Base-by-base conservation (phyloP, 805 yeast species). In the Scheffersomyces stipitis region DNA sequence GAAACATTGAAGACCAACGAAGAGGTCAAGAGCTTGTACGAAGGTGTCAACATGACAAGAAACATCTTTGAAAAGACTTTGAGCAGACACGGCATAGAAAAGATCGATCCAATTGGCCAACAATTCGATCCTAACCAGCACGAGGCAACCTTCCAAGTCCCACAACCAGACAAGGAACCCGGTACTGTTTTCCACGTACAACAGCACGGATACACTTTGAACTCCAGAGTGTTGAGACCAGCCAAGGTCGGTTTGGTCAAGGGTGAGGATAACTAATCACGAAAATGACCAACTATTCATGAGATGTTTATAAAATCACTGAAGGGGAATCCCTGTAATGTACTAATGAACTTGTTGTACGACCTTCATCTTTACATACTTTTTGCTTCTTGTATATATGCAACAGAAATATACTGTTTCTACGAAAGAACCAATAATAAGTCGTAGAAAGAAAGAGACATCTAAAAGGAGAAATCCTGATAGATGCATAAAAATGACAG, bases 161-260 rank as follows among this genome's bases (percentile, higher is more conserved):
- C 91, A 23, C 86, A 83, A 56, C 86, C 90, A 33, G 93, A 79
- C 51, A 86, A 87, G 64, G 91, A 86, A 64, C 86, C 96, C 13
- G 96, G 96, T 42, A 83, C 96, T 18, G 87, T 89, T 41, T 85
- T 90, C 80, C 86, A 79, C 55, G 96, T 90, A 42, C 96, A 89
- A 69, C 96, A 86, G 67, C 76, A 83, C 16, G 97, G 97, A 29
- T 89, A 82, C 69, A 80, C 83, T 41, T 74, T 88, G 55, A 88
- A 88, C 68, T 80, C 83, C 52, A 78, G 97, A 60, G 96, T 89
- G 23, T 75, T 89, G 59, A 80, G 97, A 68, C 95, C 97, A 22
- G 96, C 97, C 41, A 89, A 89, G 74, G 97, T 89, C 48, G 97
- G 97, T 51, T 78, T 89, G 55, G 96, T 89, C 48, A 86, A 84